phyloP scores from a whole-genome alignment of 2,329 filamentous ascomycete genomes.

The Onygenales sp. region DNA sequence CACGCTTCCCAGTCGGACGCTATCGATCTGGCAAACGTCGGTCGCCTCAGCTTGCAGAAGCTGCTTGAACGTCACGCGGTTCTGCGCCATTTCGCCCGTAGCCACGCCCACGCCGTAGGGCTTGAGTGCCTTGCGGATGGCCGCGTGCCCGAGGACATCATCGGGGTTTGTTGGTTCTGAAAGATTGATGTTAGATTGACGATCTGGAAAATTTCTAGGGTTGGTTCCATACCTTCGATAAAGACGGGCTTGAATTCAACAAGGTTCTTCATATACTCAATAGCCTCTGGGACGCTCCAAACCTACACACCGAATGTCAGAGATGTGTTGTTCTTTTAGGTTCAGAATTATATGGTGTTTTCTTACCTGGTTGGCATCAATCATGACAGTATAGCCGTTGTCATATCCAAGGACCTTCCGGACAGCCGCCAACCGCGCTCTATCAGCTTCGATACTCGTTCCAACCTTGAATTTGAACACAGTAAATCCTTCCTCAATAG shows the following conservation, averaged over 20 bases:
- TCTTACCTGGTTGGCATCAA: constrained; percentile 15
- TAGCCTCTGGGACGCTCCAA: constrained; percentile 14
- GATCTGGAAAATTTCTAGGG: too few relatives aligned
- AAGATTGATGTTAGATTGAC: too few relatives aligned
- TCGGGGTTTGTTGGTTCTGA: constrained; percentile 3
- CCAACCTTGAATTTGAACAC: constrained; percentile 16
- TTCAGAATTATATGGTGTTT: neutral
- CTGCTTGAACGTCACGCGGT: constrained; percentile 17
- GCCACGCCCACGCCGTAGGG: constrained; percentile 13
- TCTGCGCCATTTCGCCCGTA: constrained; percentile 15
- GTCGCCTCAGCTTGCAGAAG: constrained; percentile 13
- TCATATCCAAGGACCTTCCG: constrained; percentile 10
- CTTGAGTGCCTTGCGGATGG: constrained; percentile 12
- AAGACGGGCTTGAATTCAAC: constrained; percentile 13
- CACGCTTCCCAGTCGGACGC: constrained; percentile 11
- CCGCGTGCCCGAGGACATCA: constrained; percentile 15
- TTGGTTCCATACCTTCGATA: constrained; percentile 8
- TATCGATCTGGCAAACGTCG: constrained; percentile 12
- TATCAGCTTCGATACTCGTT: constrained; percentile 10
- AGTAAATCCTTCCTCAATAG: constrained; percentile 4
- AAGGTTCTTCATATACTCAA: constrained; percentile 14
- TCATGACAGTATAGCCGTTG: constrained; percentile 8
- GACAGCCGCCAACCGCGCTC: constrained; percentile 8
- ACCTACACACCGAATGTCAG: neutral
- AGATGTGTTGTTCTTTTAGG: neutral